phyloP scores from a whole-genome alignment of 192 early-diverging fungal species.

The Entrophospora sp. region DNA sequence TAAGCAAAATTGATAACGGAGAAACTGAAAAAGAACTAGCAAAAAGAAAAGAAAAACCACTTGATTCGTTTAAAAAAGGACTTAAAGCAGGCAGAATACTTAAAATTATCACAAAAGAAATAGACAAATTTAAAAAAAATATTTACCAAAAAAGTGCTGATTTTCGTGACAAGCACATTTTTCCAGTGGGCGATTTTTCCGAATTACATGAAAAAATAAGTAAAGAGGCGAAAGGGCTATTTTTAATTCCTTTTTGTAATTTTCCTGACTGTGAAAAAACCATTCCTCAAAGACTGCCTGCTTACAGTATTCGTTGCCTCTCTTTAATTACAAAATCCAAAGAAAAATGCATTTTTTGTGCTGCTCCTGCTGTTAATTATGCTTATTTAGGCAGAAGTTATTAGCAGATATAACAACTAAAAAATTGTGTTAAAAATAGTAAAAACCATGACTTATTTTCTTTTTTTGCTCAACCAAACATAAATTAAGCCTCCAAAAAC shows the following conservation, averaged over 20 bases:
- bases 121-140: neutral
- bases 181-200: neutral
- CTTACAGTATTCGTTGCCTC: conserved; percentile 2
- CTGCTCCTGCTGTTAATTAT: no score
- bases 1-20: neutral
- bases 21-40: neutral
- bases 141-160: conserved; percentile 8
- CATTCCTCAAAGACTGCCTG: neutral
- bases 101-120: neutral
- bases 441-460: no score
- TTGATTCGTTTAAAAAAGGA: conserved; percentile 1
- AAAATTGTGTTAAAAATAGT: no score
- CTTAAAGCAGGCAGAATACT: neutral
- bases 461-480: no score
- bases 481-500: no score
- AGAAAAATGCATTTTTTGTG: no score
- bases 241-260: conserved; percentile 17
- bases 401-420: no score
- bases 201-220: neutral
- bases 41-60: neutral
- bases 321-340: no score
- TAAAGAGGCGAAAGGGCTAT: neutral
- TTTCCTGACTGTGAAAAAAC: neutral
- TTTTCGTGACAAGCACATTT: conserved; percentile 8
- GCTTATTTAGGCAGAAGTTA: no score